Evolutionary conservation across 78 protist genomes (phyloP).

Genomic region (Goniomonas avonlea): DNA sequence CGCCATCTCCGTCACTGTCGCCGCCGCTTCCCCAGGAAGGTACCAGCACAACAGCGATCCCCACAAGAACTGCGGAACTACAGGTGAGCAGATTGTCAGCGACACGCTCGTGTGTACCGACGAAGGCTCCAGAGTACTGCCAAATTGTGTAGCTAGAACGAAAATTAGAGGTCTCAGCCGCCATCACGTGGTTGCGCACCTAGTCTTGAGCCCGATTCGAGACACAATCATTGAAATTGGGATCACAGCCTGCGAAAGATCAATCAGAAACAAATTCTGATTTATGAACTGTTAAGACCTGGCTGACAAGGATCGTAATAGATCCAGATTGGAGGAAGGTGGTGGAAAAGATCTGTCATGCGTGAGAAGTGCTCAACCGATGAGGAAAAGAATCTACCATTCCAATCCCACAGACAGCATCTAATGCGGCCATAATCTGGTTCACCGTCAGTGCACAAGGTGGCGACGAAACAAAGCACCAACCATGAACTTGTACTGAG

Average conservation of each 20-base stretch:
- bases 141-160: too few species aligned
- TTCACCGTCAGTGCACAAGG: too few species aligned
- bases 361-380: too few species aligned
- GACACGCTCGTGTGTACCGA: constrained; percentile 11
- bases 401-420: too few species aligned
- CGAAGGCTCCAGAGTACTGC: too few species aligned
- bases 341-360: constrained; percentile 33
- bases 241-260: constrained; percentile 33
- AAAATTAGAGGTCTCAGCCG: constrained; percentile 14
- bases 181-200: background rate
- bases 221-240: constrained; percentile 38
- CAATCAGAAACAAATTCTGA: too few species aligned
- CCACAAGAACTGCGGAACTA: too few species aligned
- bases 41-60: too few species aligned
- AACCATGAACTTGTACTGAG: constrained; percentile 22
- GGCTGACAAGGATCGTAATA: constrained; percentile 16
- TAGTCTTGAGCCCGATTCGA: constrained; percentile 7
- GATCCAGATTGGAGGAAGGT: background rate
- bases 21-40: too few species aligned
- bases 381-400: constrained; percentile 3
- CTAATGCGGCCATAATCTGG: too few species aligned
- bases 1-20: too few species aligned
- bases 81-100: background rate
- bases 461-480: constrained; percentile 22
- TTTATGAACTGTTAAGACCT: too few species aligned